Conservation (phyloP, 1,284 basidiomycete species). For the Tylopilus orsonianus region DNA sequence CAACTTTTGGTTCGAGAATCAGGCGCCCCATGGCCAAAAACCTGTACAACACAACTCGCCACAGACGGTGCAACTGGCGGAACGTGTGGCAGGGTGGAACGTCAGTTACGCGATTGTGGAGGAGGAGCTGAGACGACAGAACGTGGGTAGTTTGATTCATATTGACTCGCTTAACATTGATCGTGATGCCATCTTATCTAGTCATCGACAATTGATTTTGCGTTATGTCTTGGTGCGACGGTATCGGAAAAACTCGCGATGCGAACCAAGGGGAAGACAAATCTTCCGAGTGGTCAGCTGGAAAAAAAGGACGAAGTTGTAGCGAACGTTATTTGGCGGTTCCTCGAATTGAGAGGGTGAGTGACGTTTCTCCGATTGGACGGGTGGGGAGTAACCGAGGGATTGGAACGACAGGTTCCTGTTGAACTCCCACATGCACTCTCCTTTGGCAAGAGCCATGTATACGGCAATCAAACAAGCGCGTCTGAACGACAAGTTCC, state of each 20-base stretch:
- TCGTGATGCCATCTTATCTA: constrained; percentile 32
- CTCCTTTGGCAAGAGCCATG: constrained; percentile 88
- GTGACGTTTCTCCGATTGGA: constrained; percentile 12
- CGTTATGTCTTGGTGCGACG: constrained; percentile 91
- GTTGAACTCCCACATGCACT: constrained; percentile 85
- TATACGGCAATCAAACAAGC: constrained; percentile 75
- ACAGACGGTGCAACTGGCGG: constrained; percentile 83
- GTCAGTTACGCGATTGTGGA: constrained; percentile 87
- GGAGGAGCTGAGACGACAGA: constrained; percentile 93
- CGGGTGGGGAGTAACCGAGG: constrained; percentile 12
- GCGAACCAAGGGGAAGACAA: constrained; percentile 68
- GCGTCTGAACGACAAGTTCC: constrained; percentile 95
- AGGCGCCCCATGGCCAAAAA: constrained; percentile 50
- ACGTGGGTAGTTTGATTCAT: constrained; percentile 57
- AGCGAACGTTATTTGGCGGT: constrained; percentile 97
- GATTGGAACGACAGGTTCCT: constrained; percentile 64
- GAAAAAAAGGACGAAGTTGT: constrained; percentile 99
- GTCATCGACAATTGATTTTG: constrained; percentile 97
- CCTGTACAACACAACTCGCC: constrained; percentile 71
- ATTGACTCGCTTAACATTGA: constrained; percentile 11
- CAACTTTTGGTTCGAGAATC: constrained; percentile 76
- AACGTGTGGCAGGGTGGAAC: constrained; percentile 90
- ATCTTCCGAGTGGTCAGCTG: constrained; percentile 48
- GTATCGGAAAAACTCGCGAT: constrained; percentile 73
- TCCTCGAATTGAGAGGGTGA: constrained; percentile 93